phyloP scores from a whole-genome alignment of 306 rosid genomes.

The Fagus crenata region DNA sequence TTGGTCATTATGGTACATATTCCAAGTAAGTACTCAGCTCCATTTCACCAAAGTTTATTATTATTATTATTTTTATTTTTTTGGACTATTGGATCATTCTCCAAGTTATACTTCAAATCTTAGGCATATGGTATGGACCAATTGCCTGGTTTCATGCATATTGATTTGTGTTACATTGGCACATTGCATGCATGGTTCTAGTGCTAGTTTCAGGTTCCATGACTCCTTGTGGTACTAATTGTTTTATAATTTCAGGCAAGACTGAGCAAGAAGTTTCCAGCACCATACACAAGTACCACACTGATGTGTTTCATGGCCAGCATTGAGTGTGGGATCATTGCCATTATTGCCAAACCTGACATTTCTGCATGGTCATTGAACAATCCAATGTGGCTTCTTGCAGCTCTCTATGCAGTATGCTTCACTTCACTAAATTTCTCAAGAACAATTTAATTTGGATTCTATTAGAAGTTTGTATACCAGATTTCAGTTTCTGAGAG shows the following conservation, averaged over 20 bases:
- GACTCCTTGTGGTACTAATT: not conserved
- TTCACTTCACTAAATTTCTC: not conserved
- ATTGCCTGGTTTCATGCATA: too few relatives aligned
- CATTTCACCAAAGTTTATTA: not conserved
- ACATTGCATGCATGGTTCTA: too few relatives aligned
- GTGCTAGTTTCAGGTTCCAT: not conserved
- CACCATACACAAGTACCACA: conserved; percentile 71
- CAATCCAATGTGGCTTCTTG: conserved; percentile 40
- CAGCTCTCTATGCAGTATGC: conserved; percentile 61
- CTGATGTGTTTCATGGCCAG: conserved; percentile 59
- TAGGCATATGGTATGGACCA: too few relatives aligned
- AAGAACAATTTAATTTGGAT: not conserved
- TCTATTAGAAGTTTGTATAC: too few relatives aligned
- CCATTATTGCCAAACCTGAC: conserved; percentile 39
- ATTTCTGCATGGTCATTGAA: conserved; percentile 61
- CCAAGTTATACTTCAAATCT: too few relatives aligned
- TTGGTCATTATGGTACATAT: conserved; percentile 65
- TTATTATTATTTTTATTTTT: not conserved
- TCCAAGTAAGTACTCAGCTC: conserved; percentile 49
- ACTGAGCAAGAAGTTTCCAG: conserved; percentile 60
- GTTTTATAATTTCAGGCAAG: conserved; percentile 51
- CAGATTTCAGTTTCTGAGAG: too few relatives aligned
- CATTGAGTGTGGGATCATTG: conserved; percentile 61
- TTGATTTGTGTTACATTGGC: too few relatives aligned
- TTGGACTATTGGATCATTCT: too few relatives aligned